Conservation (phyloP, 441 rosid genomes). For the Erodium moschatum region DNA sequence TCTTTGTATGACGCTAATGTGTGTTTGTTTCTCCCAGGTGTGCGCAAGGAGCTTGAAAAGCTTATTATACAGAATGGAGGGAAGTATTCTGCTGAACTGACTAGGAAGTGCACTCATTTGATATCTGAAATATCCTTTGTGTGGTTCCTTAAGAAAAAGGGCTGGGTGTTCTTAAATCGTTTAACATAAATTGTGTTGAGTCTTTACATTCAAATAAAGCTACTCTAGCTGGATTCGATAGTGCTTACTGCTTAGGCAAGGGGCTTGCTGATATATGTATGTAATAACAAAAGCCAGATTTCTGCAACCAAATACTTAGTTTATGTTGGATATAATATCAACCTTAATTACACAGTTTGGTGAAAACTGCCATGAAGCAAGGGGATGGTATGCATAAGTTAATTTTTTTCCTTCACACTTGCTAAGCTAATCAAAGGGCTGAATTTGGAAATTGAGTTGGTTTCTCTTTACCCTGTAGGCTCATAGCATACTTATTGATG, state of each 20-base stretch:
- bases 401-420: background rate
- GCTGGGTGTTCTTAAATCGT: constrained; percentile 8
- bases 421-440: background rate
- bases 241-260: constrained; percentile 5
- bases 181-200: background rate
- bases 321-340: background rate
- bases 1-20: background rate
- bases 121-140: constrained; percentile 85
- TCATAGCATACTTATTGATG: background rate
- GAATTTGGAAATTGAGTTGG: background rate
- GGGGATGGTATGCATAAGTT: background rate
- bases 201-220: background rate
- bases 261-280: background rate
- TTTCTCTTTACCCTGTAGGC: background rate
- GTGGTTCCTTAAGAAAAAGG: constrained; percentile 18
- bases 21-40: constrained; percentile 42
- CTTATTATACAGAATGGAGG: constrained; percentile 67
- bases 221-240: background rate
- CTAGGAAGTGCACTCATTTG: constrained; percentile 85
- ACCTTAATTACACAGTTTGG: background rate
- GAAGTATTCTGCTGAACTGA: constrained; percentile 74
- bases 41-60: constrained; percentile 72
- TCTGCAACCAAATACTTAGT: background rate
- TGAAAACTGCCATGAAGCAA: background rate
- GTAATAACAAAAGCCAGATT: background rate